A percentile compares a stretch with the other conserved stretches of the same genome.
These are phyloP conservation scores for Panaeolus papilionaceus DNA, from an alignment of 768 basidiomycete genomes.

Conservation along the genomic window DNA sequence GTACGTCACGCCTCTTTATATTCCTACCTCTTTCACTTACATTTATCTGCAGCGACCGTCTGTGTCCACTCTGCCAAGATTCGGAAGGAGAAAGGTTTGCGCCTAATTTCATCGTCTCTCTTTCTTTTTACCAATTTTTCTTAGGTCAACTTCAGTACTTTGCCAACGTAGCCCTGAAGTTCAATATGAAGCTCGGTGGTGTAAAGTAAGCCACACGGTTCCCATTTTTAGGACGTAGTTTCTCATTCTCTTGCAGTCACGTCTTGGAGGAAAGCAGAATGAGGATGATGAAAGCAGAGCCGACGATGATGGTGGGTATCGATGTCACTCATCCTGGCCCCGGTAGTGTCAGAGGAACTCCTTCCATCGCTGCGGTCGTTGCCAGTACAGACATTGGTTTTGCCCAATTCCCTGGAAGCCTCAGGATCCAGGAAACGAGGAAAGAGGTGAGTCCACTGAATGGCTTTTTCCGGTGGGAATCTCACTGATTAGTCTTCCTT, in stretches of 20 bases:
- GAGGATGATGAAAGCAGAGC: conserved; percentile 60
- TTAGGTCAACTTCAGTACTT: conserved; percentile 72
- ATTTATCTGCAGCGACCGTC: conserved; percentile 55
- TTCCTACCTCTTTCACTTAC: conserved; percentile 1
- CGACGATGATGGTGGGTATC: conserved; percentile 86
- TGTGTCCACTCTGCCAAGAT: conserved; percentile 80
- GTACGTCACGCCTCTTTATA: conserved; percentile 31
- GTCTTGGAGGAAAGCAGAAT: conserved; percentile 55
- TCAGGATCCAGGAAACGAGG: conserved; percentile 74
- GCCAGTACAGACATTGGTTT: conserved; percentile 70
- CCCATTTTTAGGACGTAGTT: neutral
- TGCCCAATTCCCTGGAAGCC: conserved; percentile 76
- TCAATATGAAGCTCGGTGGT: conserved; percentile 86
- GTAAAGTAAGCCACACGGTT: conserved; percentile 57
- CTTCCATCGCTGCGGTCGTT: conserved; percentile 87
- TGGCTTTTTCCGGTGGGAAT: neutral
- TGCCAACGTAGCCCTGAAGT: conserved; percentile 82
- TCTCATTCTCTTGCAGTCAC: conserved; percentile 39
- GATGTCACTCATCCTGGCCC: conserved; percentile 85
- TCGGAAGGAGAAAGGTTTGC: conserved; percentile 62
- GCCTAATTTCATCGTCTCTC: conserved; percentile 32
- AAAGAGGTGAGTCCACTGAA: conserved; percentile 64
- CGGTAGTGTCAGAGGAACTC: conserved; percentile 74
- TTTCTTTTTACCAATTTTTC: conserved; percentile 29
- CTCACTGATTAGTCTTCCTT: neutral